Conservation (phyloP, 108 stramenopile species). For the Skeletonema menzelii region DNA sequence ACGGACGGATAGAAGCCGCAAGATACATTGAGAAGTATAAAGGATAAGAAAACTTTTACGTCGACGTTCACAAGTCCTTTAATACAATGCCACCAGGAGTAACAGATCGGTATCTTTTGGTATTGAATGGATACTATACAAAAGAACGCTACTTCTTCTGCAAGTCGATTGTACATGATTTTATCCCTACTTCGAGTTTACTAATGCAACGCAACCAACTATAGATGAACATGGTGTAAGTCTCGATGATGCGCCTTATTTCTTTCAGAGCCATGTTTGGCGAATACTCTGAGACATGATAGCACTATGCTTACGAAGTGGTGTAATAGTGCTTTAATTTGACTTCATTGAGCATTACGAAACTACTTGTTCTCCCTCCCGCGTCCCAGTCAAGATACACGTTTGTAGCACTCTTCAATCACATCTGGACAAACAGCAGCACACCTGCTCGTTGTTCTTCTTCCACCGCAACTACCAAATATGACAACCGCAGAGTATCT, state of each 20-base stretch:
- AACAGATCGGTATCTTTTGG: background rate
- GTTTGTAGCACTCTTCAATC: slow-evolving; percentile 19
- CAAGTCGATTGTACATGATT: background rate
- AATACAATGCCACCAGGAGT: background rate
- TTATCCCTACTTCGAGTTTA: background rate
- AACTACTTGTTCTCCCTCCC: background rate
- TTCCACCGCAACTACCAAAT: slow-evolving; percentile 7
- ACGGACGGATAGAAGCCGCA: slow-evolving; percentile 4
- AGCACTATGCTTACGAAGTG: too few relatives aligned
- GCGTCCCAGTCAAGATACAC: background rate
- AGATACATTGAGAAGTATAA: background rate
- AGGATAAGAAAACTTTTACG: background rate
- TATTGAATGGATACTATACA: background rate
- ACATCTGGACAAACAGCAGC: slow-evolving; percentile 13
- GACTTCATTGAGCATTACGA: too few relatives aligned
- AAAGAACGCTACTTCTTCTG: background rate
- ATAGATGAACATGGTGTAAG: background rate
- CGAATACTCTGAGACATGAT: background rate
- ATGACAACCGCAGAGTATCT: slow-evolving; percentile 1
- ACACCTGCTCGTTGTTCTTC: slow-evolving; percentile 23
- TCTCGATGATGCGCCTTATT: too few relatives aligned
- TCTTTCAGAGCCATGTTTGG: background rate
- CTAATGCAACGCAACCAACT: background rate
- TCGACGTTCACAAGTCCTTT: background rate
- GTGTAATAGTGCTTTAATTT: too few relatives aligned